These are phyloP conservation scores for Davidsoniella virescens DNA, from an alignment of 2,329 filamentous ascomycete genomes.

Conservation along the genomic window DNA sequence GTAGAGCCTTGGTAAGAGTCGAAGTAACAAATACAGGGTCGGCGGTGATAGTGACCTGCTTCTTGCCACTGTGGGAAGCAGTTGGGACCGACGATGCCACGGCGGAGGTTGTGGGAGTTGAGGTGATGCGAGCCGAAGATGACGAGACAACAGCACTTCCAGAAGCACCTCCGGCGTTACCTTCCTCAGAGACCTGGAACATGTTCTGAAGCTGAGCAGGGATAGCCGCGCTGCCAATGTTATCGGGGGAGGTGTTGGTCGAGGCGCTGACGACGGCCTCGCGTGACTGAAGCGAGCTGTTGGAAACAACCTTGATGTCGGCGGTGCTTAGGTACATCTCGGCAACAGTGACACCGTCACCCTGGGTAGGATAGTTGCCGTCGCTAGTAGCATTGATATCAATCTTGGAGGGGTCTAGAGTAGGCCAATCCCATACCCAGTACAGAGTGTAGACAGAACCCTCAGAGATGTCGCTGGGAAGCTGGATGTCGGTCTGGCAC, in stretches of 20 bases:
- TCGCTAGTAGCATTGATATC: constrained; percentile 24
- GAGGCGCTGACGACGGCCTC: background rate
- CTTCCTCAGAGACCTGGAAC: constrained; percentile 25
- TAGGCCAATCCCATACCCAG: constrained; percentile 95
- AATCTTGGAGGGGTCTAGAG: constrained; percentile 29
- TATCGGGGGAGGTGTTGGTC: constrained; percentile 15
- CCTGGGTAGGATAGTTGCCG: constrained; percentile 23
- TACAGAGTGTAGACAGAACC: constrained; percentile 64
- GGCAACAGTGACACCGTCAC: constrained; percentile 16
- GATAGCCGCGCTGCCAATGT: constrained; percentile 29
- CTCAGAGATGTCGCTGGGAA: constrained; percentile 49
- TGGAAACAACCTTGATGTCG: constrained; percentile 23
- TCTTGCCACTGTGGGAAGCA: constrained; percentile 2
- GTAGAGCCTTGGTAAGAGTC: constrained; percentile 16
- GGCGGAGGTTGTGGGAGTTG: constrained; percentile 10
- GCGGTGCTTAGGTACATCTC: constrained; percentile 28
- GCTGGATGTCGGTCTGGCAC: constrained; percentile 67
- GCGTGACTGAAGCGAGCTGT: background rate
- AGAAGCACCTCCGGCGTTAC: background rate
- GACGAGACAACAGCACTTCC: background rate
- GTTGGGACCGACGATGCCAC: background rate
- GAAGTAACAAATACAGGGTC: constrained; percentile 22
- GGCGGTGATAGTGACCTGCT: constrained; percentile 14
- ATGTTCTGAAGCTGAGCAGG: constrained; percentile 28
- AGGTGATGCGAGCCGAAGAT: background rate